A percentile compares a stretch with the other conserved stretches of the same genome.
Evolutionary conservation across 2,329 filamentous ascomycete species (phyloP).

Genomic region (Colletotrichum graminicola): DNA sequence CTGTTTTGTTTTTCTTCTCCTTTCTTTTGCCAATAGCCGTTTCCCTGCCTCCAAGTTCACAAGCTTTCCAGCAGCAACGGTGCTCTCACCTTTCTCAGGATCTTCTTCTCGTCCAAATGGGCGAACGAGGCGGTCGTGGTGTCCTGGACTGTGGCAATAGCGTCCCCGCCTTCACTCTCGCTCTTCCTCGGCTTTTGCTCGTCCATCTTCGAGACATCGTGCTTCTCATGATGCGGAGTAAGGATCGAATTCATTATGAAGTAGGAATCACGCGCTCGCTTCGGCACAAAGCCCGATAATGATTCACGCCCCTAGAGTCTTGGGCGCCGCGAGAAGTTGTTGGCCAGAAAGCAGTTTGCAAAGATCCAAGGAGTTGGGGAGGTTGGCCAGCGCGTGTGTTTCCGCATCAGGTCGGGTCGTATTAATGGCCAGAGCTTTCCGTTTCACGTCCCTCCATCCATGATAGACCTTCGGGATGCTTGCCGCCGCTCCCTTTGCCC

Average conservation of each 20-base stretch:
- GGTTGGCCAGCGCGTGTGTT: neutral
- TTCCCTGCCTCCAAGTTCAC: neutral
- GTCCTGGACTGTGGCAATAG: constrained; percentile 13
- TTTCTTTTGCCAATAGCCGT: neutral
- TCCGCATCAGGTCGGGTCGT: neutral
- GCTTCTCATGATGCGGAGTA: constrained; percentile 24
- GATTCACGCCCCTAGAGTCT: no score
- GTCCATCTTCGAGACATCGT: constrained; percentile 30
- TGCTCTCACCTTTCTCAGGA: constrained; percentile 64
- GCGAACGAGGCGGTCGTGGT: constrained; percentile 44
- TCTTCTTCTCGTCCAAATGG: constrained; percentile 67
- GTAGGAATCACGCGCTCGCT: neutral
- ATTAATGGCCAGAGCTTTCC: neutral
- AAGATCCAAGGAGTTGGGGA: no score
- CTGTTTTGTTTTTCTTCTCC: neutral
- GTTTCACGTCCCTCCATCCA: neutral
- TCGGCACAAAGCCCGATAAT: neutral
- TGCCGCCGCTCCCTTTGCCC: constrained; percentile 4
- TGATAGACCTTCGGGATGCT: constrained; percentile 24
- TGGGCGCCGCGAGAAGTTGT: neutral
- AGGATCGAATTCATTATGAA: neutral
- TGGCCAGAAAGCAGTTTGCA: neutral
- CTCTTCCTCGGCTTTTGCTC: constrained; percentile 17
- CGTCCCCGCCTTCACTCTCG: constrained; percentile 23
- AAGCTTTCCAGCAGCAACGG: neutral